Evolutionary conservation across 2,329 filamentous ascomycete species (phyloP).

Genomic region (Aspergillus aculeatinus): DNA sequence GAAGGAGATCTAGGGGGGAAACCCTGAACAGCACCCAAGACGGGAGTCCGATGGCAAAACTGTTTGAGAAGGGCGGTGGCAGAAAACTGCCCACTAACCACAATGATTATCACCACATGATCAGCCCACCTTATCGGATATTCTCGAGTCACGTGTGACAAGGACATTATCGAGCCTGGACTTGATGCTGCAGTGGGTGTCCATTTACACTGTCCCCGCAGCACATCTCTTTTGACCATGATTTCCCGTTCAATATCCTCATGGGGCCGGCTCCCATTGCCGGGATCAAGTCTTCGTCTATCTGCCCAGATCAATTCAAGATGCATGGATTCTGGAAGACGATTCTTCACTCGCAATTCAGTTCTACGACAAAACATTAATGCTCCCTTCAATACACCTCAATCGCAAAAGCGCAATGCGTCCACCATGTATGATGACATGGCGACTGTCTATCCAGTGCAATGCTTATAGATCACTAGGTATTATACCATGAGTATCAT

Average conservation of each 20-base stretch:
- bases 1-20: neutral
- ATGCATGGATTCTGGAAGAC: conserved; percentile 24
- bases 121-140: neutral
- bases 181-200: conserved; percentile 1
- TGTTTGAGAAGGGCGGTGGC: neutral
- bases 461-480: conserved; percentile 38
- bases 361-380: conserved; percentile 27
- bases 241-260: conserved; percentile 28
- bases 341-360: conserved; percentile 37
- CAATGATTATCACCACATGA: neutral
- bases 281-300: conserved; percentile 13
- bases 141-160: conserved; percentile 21
- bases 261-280: conserved; percentile 24
- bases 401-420: conserved; percentile 50
- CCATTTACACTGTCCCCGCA: conserved; percentile 17
- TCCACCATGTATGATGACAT: conserved; percentile 58
- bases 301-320: conserved; percentile 17
- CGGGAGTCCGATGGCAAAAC: neutral
- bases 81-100: neutral
- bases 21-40: neutral
- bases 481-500: conserved; percentile 65
- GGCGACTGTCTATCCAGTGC: conserved; percentile 3
- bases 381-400: conserved; percentile 35
- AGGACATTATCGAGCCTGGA: conserved; percentile 10
- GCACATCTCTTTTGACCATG: conserved; percentile 24